A percentile compares a stretch with the other conserved stretches of the same genome.
phyloP scores from a whole-genome alignment of 495 filamentous ascomycete genomes.

The Penicillium canariense region DNA sequence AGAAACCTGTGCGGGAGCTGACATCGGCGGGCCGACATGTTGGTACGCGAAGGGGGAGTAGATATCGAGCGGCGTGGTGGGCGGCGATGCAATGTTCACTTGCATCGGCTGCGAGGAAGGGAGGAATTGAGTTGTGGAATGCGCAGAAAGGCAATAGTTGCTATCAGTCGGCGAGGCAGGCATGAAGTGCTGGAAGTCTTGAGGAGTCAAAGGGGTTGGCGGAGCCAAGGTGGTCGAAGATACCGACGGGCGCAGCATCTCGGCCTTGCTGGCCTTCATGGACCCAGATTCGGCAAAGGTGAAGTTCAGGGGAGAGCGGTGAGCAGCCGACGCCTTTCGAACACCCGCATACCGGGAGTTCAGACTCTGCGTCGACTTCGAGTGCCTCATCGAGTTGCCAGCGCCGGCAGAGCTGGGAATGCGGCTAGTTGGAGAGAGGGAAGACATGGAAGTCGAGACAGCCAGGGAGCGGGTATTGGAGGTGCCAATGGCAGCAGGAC shows the following conservation, averaged over 20 bases:
- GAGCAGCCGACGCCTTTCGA: constrained; percentile 47
- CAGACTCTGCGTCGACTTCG: constrained; percentile 51
- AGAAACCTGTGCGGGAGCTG: constrained; percentile 45
- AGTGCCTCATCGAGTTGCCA: constrained; percentile 46
- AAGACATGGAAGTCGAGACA: constrained; percentile 43
- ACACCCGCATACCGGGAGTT: constrained; percentile 52
- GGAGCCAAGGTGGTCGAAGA: constrained; percentile 43
- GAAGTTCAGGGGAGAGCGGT: constrained; percentile 54
- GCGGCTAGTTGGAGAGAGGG: constrained; percentile 38
- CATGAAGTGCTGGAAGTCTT: constrained; percentile 45
- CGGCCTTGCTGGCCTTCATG: constrained; percentile 39
- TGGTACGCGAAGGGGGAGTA: constrained; percentile 43
- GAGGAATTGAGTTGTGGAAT: constrained; percentile 38
- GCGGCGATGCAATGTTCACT: constrained; percentile 48
- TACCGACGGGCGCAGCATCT: constrained; percentile 41
- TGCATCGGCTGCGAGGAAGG: constrained; percentile 46
- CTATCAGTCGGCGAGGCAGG: constrained; percentile 39
- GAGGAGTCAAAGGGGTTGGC: constrained; percentile 47
- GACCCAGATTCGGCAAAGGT: constrained; percentile 47
- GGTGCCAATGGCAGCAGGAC: constrained; percentile 53
- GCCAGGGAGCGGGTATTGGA: constrained; percentile 38
- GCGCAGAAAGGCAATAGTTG: constrained; percentile 42
- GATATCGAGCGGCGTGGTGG: constrained; percentile 43
- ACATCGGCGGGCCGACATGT: constrained; percentile 41
- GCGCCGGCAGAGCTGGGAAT: constrained; percentile 33